Base-by-base conservation (phyloP, 2,329 filamentous ascomycete species). In the Ascochyta lentis region DNA sequence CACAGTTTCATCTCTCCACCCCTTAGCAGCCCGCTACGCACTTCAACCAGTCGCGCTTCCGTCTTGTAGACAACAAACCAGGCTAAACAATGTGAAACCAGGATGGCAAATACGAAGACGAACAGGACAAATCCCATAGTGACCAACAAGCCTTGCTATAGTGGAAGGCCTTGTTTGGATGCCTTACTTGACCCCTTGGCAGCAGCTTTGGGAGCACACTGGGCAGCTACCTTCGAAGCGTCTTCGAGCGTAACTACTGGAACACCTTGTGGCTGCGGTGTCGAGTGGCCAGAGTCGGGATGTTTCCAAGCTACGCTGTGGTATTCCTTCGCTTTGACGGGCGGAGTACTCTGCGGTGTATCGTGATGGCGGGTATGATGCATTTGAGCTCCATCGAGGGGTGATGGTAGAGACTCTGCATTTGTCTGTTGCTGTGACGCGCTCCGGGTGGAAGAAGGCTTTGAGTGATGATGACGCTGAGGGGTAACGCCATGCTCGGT, bases 1-100 rank as follows among this genome's bases (percentile, higher is more conserved):
- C 69, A 73, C 7, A 74, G 33, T 39, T 65, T 62, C 68, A 72
- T 74, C 29, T 73, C 69, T 10, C 71, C 68, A 2, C 69, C 63
- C 33, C 58, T 59, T 33, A 69, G 23, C 13, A 74, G 33, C 7
- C 67, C 67, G 13, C 50, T 56, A 8, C 64, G 56, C 31, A 64
- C 59, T 29, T 69, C 66, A 13, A 64, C 68, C 3, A 73, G 43
- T 16, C 67, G 45, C 3, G 63, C 64, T 43, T 71, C 69, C 0
- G 68, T 69, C 29, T 70, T 72, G 50, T 68, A 70, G 10, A 71
- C 63, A 6, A 74, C 39, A 27, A 71, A 71, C 64, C 62, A 65
- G 6, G 66, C 66, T 19, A 73, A 35, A 23, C 58, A 67, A 40
- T 74, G 64, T 19, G 65, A 67, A 13, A 68, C 42, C n/a, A 72